Evolutionary conservation across 2,329 filamentous ascomycete genomes (phyloP).

Genomic region (Cladosporium phlei): DNA sequence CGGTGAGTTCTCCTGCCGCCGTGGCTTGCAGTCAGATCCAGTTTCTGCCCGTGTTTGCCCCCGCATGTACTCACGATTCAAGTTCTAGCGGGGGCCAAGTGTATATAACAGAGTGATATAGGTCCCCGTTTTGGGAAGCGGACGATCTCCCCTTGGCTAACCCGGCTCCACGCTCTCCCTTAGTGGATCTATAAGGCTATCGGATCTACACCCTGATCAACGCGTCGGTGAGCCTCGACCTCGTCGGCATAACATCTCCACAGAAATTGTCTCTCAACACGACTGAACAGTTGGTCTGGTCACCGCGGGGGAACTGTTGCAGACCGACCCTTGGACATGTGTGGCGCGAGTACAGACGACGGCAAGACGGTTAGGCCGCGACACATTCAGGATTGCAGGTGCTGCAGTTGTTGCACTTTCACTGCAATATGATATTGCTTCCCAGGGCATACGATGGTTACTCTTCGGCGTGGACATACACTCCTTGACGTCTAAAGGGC

Average conservation of each 20-base stretch:
- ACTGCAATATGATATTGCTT: no score
- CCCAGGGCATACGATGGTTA: no score
- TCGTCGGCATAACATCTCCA: not conserved
- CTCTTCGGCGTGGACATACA: no score
- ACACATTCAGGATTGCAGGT: no score
- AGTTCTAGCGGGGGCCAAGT: not conserved
- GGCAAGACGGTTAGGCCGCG: no score
- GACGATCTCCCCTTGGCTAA: not conserved
- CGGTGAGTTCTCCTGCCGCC: conserved; percentile 4
- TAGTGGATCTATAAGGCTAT: conserved; percentile 3
- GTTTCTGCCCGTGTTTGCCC: not conserved
- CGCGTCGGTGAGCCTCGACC: not conserved
- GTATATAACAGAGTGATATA: conserved; percentile 2
- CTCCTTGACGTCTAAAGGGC: no score
- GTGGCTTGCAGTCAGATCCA: not conserved
- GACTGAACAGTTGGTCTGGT: not conserved
- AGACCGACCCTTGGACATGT: no score
- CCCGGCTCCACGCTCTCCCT: not conserved
- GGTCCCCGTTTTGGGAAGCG: not conserved
- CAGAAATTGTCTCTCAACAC: conserved; percentile 8
- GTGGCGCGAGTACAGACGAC: no score
- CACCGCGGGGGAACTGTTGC: not conserved
- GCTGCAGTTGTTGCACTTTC: not conserved
- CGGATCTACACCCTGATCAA: not conserved
- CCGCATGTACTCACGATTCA: conserved; percentile 2